Conservation (phyloP, 495 filamentous ascomycete genomes). For the Aspergillus sclerotiicarbonarius region DNA sequence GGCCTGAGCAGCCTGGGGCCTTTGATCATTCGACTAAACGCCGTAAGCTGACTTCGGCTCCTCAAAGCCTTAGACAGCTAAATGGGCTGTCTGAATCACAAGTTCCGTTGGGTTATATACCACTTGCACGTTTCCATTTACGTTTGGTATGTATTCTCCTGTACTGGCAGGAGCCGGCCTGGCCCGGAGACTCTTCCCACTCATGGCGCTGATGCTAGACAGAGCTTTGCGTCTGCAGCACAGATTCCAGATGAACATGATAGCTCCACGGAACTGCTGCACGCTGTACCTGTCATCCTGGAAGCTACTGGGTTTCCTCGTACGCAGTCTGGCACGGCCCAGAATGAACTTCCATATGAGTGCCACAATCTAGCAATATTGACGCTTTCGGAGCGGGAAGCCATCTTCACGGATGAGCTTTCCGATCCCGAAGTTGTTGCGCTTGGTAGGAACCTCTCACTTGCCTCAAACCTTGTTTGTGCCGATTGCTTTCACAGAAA, state of each 20-base stretch:
- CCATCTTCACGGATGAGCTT: slow-evolving; percentile 21
- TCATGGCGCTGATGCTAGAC: not conserved
- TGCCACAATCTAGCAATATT: slow-evolving; percentile 21
- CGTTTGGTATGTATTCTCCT: slow-evolving; percentile 29
- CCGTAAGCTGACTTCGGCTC: slow-evolving; percentile 28
- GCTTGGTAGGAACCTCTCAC: slow-evolving; percentile 24
- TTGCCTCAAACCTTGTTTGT: slow-evolving; percentile 20
- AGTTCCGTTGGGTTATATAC: slow-evolving; percentile 36
- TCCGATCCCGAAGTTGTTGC: slow-evolving; percentile 17
- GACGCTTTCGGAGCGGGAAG: slow-evolving; percentile 9
- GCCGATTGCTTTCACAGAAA: slow-evolving; percentile 28
- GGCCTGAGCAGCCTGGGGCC: slow-evolving; percentile 10
- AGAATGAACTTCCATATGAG: slow-evolving; percentile 1
- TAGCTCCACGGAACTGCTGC: not conserved
- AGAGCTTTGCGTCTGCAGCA: slow-evolving; percentile 20
- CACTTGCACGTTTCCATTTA: slow-evolving; percentile 34
- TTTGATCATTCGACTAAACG: slow-evolving; percentile 34
- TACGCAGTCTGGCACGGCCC: not conserved
- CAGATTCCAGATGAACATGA: not conserved
- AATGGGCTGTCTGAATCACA: slow-evolving; percentile 21
- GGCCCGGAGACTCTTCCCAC: not conserved
- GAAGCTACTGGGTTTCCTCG: slow-evolving; percentile 7
- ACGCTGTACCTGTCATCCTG: slow-evolving; percentile 24
- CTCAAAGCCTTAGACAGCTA: slow-evolving; percentile 22
- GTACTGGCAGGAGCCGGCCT: not conserved